Evolutionary conservation across 2,329 filamentous ascomycete species (phyloP).

Genomic region (Xylariaceae sp.): DNA sequence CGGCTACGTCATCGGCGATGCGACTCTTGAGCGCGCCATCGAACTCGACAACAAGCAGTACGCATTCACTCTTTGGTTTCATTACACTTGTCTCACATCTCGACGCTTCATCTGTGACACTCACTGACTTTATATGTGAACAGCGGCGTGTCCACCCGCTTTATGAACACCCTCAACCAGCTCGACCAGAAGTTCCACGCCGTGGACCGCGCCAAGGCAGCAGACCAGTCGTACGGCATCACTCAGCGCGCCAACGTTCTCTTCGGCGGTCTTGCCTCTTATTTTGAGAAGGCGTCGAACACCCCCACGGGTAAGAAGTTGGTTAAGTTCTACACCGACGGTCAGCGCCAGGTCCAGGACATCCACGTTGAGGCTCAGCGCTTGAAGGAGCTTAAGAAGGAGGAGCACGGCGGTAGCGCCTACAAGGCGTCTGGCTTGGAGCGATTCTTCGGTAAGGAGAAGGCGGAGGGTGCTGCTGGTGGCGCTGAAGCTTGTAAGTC

Average conservation of each 20-base stretch:
- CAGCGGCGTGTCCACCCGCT: slow-evolving; percentile 67
- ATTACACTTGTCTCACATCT: not conserved
- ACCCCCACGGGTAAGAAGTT: slow-evolving; percentile 87
- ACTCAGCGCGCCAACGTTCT: slow-evolving; percentile 63
- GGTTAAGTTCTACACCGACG: slow-evolving; percentile 78
- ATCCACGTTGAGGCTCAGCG: slow-evolving; percentile 88
- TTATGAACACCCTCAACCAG: slow-evolving; percentile 67
- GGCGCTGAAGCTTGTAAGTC: slow-evolving; percentile 18
- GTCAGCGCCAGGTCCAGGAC: slow-evolving; percentile 85
- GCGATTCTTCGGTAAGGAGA: slow-evolving; percentile 52
- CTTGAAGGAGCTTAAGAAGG: slow-evolving; percentile 80
- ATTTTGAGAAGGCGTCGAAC: slow-evolving; percentile 89
- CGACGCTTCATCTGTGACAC: not conserved
- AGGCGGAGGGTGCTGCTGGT: slow-evolving; percentile 29
- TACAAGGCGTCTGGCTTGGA: slow-evolving; percentile 56
- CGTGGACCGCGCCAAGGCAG: slow-evolving; percentile 74
- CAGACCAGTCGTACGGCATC: slow-evolving; percentile 82
- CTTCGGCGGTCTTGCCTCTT: slow-evolving; percentile 65
- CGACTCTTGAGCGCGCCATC: slow-evolving; percentile 75
- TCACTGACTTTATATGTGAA: not conserved
- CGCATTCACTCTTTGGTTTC: not conserved
- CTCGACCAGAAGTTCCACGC: slow-evolving; percentile 86
- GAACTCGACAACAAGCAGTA: slow-evolving; percentile 78
- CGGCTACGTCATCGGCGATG: slow-evolving; percentile 76
- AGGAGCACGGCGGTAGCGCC: slow-evolving; percentile 53